Evolutionary conservation across 345 rosid species (phyloP), one percentile per base, ranked within the genome.

Genomic region (Bruguiera sexangula): DNA sequence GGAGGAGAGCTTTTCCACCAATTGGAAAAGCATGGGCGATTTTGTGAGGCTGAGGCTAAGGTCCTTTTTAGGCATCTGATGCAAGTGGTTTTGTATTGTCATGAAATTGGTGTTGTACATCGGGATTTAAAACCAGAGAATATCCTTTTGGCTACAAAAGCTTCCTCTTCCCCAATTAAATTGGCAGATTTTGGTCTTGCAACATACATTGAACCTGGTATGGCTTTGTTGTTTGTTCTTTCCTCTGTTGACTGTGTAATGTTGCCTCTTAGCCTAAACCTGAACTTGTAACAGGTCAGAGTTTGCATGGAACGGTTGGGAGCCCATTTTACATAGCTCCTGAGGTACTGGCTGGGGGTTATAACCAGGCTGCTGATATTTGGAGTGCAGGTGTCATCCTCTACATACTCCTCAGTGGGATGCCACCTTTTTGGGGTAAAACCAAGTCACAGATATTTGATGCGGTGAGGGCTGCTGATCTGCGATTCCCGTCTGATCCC

Each of bases 271-370:
- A 46, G 24, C 27, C 11, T 36, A 11, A n/a, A 37, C 26, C 60
- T 31, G 50, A 18, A 26, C 30, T 53, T 53, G 53, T 36, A 69
- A 29, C 82, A 88, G 92, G 89, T 73, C 78, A 82, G 76, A 80
- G 75, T 73, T 75, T 88, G 77, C 82, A 75, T 11, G 88, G 92
- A 72, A 88, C 86, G n/a, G 92, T 84, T 31, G 89, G 88, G 53
- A 88, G 89, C 80, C 92, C 92, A 8, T 88, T 88, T 78, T 88
- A 85, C 75, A 88, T 85, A 68, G 93, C 93, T 54, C 93, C 93
- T 3, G 89, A 88, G 81, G 93, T 88, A 67, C 74, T 88, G 75
- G 59, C 75, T 0, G 89, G 93, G 37, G 85, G 86, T 26, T 88
- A 88, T 79, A 81, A 88, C 69, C 89, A 88, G 77, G 83, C 84